These are phyloP conservation scores for Senecio squalidus DNA, from an alignment of 140 eudicot genomes.

Conservation along the genomic window DNA sequence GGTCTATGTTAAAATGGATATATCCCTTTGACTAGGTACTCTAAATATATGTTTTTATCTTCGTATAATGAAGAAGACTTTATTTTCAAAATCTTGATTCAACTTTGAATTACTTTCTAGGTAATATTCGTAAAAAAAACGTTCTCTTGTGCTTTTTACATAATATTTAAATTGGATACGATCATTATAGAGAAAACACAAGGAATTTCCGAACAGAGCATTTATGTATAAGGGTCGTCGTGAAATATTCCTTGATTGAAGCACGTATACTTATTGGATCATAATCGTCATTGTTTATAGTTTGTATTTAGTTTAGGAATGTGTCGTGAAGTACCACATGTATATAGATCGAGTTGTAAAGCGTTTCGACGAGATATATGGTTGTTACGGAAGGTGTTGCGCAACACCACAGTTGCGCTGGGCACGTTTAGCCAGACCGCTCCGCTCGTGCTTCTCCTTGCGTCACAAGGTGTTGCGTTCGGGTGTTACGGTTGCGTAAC, in stretches of 20 bases:
- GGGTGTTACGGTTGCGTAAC: too few relatives aligned
- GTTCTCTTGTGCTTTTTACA: constrained; percentile 6
- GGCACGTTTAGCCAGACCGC: too few relatives aligned
- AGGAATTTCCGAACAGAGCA: background rate
- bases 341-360: too few relatives aligned
- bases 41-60: constrained; percentile 15
- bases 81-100: constrained; percentile 1
- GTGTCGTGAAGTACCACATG: too few relatives aligned
- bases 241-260: constrained; percentile 15
- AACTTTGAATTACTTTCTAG: constrained; percentile 5
- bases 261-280: too few relatives aligned
- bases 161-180: constrained; percentile 14
- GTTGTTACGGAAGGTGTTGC: too few relatives aligned
- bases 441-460: too few relatives aligned
- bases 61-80: background rate
- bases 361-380: too few relatives aligned
- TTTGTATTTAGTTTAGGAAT: too few relatives aligned
- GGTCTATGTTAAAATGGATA: constrained; percentile 21
- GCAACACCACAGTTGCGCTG: too few relatives aligned
- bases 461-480: too few relatives aligned
- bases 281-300: too few relatives aligned
- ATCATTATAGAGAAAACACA: constrained; percentile 16
- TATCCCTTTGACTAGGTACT: constrained; percentile 29
- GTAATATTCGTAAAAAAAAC: constrained; percentile 11
- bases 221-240: constrained; percentile 4